Conservation (phyloP, 495 filamentous ascomycete species). For the Podospora pseudocomata region DNA sequence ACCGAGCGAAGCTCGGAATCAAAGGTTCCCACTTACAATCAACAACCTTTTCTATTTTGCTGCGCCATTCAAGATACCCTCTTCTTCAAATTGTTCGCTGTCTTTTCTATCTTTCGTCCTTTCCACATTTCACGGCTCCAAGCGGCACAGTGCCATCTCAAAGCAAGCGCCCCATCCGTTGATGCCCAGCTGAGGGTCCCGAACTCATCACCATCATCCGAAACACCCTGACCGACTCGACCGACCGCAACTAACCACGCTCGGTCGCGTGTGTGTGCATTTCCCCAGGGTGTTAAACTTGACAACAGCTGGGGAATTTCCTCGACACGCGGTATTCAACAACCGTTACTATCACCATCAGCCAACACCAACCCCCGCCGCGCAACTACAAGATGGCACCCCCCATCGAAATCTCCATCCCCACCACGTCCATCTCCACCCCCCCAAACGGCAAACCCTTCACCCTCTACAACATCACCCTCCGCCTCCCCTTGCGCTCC, state of each 20-base stretch:
- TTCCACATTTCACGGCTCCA: neutral
- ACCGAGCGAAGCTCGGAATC: neutral
- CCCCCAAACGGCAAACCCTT: constrained; percentile 61
- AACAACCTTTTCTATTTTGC: constrained; percentile 14
- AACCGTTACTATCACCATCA: neutral
- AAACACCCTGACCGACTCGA: constrained; percentile 6
- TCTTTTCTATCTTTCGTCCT: neutral
- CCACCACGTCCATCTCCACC: constrained; percentile 60
- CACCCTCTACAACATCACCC: constrained; percentile 88
- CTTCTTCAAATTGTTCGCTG: constrained; percentile 20
- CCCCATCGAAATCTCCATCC: constrained; percentile 76
- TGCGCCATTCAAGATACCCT: constrained; percentile 17
- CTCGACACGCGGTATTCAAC: neutral
- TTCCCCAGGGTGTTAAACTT: no score
- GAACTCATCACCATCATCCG: neutral
- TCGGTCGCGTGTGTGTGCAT: neutral
- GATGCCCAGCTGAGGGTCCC: neutral
- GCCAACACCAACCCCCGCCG: no score
- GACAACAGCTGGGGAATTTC: no score
- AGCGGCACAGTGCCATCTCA: neutral
- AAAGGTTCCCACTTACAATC: neutral
- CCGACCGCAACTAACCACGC: neutral
- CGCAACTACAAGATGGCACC: constrained; percentile 58
- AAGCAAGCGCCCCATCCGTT: neutral
- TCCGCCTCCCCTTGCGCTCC: constrained; percentile 82